phyloP scores from a whole-genome alignment of 192 early-diverging fungal species.

The Coemansia sp. region DNA sequence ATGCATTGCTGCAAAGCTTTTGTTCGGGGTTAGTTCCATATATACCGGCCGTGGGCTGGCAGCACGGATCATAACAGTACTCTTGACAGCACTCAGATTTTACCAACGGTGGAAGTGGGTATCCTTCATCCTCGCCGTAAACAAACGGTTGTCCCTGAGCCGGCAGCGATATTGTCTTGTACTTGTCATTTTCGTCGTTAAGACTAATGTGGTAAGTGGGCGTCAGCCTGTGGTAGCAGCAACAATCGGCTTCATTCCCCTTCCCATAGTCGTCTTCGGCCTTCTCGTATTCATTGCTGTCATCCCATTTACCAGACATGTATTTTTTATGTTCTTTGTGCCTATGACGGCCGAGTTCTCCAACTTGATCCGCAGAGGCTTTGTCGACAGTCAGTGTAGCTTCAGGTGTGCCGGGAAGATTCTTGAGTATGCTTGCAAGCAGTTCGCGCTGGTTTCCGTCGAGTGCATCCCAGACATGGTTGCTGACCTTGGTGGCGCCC shows the following conservation, averaged over 20 bases:
- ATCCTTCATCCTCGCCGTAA: slow-evolving; percentile 21
- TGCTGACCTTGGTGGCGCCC: neutral
- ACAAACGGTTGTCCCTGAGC: slow-evolving; percentile 33
- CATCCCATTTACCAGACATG: neutral
- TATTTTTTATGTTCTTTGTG: slow-evolving; percentile 9
- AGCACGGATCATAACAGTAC: slow-evolving; percentile 27
- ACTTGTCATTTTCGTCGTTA: slow-evolving; percentile 20
- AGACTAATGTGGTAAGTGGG: slow-evolving; percentile 46
- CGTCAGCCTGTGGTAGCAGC: slow-evolving; percentile 17
- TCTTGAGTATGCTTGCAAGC: slow-evolving; percentile 2
- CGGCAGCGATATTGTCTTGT: slow-evolving; percentile 45
- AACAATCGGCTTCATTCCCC: neutral
- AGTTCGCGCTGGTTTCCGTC: neutral
- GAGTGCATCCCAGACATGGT: slow-evolving; percentile 1
- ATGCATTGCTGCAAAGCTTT: slow-evolving; percentile 1
- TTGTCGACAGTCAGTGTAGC: slow-evolving; percentile 2
- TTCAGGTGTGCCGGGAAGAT: neutral
- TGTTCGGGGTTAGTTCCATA: slow-evolving; percentile 11
- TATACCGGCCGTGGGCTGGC: slow-evolving; percentile 16
- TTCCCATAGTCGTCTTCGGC: neutral
- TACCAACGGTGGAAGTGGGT: slow-evolving; percentile 20
- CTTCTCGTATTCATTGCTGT: neutral
- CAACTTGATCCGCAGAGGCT: neutral
- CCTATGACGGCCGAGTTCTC: slow-evolving; percentile 9
- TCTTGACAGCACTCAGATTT: slow-evolving; percentile 9